Evolutionary conservation across 306 rosid species (phyloP).

Genomic region (Cicer bijugum): DNA sequence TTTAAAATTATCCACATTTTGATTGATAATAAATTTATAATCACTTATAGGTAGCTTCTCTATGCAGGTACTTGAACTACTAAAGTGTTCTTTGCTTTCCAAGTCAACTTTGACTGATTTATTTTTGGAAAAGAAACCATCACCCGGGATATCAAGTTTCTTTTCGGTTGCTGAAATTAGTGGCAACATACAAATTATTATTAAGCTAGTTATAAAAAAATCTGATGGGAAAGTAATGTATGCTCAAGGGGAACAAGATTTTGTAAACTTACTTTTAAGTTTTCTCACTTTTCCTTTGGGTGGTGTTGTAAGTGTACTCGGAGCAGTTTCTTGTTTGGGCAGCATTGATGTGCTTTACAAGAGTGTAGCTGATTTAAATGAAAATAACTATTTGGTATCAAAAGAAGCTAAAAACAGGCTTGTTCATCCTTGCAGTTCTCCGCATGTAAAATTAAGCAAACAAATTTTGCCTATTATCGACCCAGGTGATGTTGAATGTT

Average conservation of each 20-base stretch:
- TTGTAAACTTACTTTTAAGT: constrained; percentile 7
- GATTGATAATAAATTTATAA: too few species aligned
- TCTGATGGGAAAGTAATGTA: neutral
- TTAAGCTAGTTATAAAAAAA: constrained; percentile 9
- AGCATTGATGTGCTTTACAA: neutral
- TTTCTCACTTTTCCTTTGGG: constrained; percentile 27
- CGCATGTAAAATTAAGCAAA: neutral
- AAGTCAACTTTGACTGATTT: neutral
- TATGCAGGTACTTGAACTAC: constrained; percentile 25
- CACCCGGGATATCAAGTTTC: too few species aligned
- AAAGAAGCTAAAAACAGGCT: neutral
- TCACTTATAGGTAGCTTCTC: too few species aligned
- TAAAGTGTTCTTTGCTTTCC: neutral
- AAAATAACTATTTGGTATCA: neutral
- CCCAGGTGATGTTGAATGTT: neutral
- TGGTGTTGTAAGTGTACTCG: neutral
- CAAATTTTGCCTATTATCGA: neutral
- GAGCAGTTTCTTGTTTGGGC: neutral
- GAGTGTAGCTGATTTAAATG: constrained; percentile 7
- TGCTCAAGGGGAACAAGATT: constrained; percentile 21
- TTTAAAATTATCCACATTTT: too few species aligned
- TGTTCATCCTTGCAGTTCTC: neutral
- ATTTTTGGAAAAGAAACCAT: neutral
- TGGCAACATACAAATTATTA: neutral
- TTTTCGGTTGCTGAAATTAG: too few species aligned